Percentiles rank a stretch among this genome's conserved stretches.
These are phyloP conservation scores for Paratinospora sagittata DNA, from an alignment of 164 flowering plant species.

Conservation along the genomic window DNA sequence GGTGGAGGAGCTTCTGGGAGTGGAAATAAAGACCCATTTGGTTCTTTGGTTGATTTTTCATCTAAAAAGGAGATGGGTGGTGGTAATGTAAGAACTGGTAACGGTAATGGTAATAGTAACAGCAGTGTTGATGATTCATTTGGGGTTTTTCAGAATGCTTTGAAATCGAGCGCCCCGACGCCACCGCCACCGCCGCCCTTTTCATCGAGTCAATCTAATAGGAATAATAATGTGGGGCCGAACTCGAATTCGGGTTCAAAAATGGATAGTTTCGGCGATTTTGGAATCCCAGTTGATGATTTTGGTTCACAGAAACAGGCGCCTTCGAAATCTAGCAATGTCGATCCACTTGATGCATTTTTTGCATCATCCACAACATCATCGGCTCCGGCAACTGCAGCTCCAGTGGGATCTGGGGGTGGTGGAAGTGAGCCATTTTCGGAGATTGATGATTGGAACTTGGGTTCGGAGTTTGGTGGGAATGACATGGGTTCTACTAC, in stretches of 20 bases:
- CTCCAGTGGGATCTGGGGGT: constrained; percentile 26
- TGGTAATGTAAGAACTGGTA: constrained; percentile 12
- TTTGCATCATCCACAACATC: constrained; percentile 61
- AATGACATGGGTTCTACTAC: constrained; percentile 51
- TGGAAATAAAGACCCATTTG: constrained; percentile 71
- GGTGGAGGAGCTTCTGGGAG: constrained; percentile 21
- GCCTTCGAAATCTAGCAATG: constrained; percentile 27
- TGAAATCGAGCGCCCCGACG: constrained; percentile 15
- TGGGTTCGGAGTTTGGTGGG: constrained; percentile 50
- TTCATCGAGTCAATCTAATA: background rate
- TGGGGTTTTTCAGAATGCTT: constrained; percentile 33
- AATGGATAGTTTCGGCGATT: constrained; percentile 27
- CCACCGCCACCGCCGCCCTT: constrained; percentile 18
- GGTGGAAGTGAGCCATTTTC: constrained; percentile 33
- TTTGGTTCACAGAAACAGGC: constrained; percentile 31
- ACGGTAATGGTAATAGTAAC: constrained; percentile 2
- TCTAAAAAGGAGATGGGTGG: constrained; percentile 31
- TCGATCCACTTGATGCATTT: constrained; percentile 59
- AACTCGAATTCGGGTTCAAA: constrained; percentile 14
- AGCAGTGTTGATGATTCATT: constrained; percentile 20
- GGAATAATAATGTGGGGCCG: background rate
- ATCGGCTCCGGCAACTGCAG: constrained; percentile 31
- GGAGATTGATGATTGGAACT: constrained; percentile 74
- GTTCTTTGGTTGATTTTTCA: constrained; percentile 47
- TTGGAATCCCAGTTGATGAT: constrained; percentile 33